Evolutionary conservation across 2,329 filamentous ascomycete genomes (phyloP), one percentile per base, ranked within the genome.

Genomic region (Calcarisporium arbuscula): DNA sequence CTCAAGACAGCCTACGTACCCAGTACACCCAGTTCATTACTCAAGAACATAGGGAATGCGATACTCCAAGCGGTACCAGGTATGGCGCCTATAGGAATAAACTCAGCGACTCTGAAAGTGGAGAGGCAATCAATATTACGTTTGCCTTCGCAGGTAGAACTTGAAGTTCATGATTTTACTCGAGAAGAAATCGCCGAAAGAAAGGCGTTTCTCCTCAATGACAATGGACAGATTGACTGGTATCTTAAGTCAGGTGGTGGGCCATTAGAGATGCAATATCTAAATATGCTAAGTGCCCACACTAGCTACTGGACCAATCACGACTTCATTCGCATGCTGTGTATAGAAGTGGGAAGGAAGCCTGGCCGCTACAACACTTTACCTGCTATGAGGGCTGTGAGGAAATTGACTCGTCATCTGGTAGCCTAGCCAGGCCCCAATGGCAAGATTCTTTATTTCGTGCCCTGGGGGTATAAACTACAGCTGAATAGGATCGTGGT

Each of bases 221-320:
- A 98, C 50, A 96, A 96, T 46, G 90, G 89, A 0, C 92, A 98
- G 60, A 81, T 98, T 26, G 92, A 98, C 56, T 98, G 79, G 60
- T 94, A 82, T 49, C 65, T 98, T 31, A 79, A 79, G 31, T 88
- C 86, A 7, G 85, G 87, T 1, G 83, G 85, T 2, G 92, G 92
- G 0, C 82, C 89, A 5, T 66, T 98, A 22, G 92, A 95, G 59
- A 88, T 95, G 17, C 89, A 96, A 60, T 98, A 98, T 55, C 62
- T 96, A 22, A 95, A 94, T 47, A 98, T 98, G 92, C 64, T 98
- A 35, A 85, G 87, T 38, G 92, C 92, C 8, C 92, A 98, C 59
- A 88, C 85, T 36, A 90, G 85, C 54, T 98, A 98, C 58, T 98
- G 92, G 92, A 73, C 78, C 3, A 80, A 84, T 49, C 75, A 69